Evolutionary conservation across 805 yeast genomes (phyloP), one percentile per base, ranked within the genome.

Genomic region (Scheffersomyces spartinae): DNA sequence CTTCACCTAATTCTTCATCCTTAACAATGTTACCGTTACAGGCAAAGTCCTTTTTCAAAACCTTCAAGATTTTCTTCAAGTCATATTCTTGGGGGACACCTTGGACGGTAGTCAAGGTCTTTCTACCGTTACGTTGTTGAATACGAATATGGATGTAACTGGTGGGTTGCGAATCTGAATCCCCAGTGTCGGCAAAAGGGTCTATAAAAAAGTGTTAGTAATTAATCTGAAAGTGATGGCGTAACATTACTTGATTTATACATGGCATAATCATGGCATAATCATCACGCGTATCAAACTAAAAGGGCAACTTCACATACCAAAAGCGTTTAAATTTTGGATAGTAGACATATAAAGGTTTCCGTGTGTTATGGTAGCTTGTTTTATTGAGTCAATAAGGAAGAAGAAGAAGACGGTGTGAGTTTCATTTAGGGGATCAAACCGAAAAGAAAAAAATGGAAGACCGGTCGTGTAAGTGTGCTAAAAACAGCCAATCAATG

Each of bases 101-200:
- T 66, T 91, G 97, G 35, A 88, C 97, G 21, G 98, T 88, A 40
- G 98, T 88, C 55, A 88, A 74, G 37, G 97, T 88, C 65, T 88
- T 88, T 67, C 97, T 86, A 55, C 98, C 98, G 68, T 91, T 88
- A 71, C 98, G 88, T 68, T 88, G 98, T 65, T 88, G 98, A 56
- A 93, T 88, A 71, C 98, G 93, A 58, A 88, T 80, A 63, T 86
- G 98, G 61, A 88, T 83, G 66, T 86, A 84, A 68, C 83, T 85
- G 33, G 93, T 75, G 51, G 94, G 81, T 64, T 88, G 88, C 45
- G 94, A 80, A 60, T 88, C 95, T 66, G 91, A 93, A 74, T 88
- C 97, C 70, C 96, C 97, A 64, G 96, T 86, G 63, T 88, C 98
- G 77, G 97, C 96, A 77, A 88, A 88, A 38, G 98, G 98, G 66